Base-by-base conservation (phyloP, 768 basidiomycete genomes). In the Naganishia friedmannii region DNA sequence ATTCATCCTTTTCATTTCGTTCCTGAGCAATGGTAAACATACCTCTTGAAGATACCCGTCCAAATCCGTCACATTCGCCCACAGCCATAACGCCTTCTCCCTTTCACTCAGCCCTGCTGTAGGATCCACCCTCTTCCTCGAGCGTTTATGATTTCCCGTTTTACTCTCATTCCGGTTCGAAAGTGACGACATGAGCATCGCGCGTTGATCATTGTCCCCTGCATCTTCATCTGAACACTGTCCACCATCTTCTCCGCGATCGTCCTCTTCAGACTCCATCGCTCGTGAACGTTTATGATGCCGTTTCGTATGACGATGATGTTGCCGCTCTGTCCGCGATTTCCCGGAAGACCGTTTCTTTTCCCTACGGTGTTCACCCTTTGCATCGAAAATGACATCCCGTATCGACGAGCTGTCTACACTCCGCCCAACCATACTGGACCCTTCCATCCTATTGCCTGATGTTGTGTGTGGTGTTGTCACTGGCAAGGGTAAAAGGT, bases 51-150 rank as follows among this genome's bases (percentile, higher is more conserved):
- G 82, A 81, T 94, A 99, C 9, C 88, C 88, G 77, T 99, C 96
- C 46, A 99, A 85, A 78, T 99, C 97, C 78, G 93, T 92, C 15
- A 98, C 93, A 78, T 99, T 99, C 70, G 97, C 93, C 96, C 96
- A 99, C 69, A 91, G 90, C 96, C 96, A 99, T 57, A 98, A 81
- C 0, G 96, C 96, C 70, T 88, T 88, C 80, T 99, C 93, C 67
- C 79, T 76, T 21, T 78, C 80, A 29, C 76, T 76, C 71, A 83
- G 69, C 7, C 77, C 75, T 34, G 48, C 63, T 12, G 21, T 55
- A 8, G 71, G 57, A 63, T 58, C 68, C 2, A 9, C 29, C 15
- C 13, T 51, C 34, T n/a, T 57, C 45, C 23, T 60, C 26, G 51
- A 46, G 57, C 57, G 32, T 21, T 66, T 66, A n/a, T 26, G 56